Percentiles rank a stretch among this genome's conserved stretches.
Conservation (phyloP, 108 stramenopile genomes). For the Nannochloropsis gaditana region DNA sequence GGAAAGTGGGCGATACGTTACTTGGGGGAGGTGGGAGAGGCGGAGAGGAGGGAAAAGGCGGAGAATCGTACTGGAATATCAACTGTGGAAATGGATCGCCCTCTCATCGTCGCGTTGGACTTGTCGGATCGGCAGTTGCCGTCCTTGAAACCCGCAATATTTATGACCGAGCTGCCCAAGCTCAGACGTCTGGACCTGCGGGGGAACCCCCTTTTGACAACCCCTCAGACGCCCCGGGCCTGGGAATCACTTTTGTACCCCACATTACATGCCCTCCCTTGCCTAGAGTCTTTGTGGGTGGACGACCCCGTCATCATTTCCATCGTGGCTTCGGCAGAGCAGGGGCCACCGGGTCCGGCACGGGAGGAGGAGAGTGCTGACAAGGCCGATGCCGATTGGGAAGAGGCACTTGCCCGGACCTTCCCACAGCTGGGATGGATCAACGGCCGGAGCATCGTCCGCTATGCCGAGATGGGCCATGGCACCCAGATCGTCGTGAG, state of each 20-base stretch:
- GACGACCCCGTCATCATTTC: neutral
- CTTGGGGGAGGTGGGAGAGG: neutral
- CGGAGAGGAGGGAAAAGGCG: neutral
- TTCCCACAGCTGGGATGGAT: neutral
- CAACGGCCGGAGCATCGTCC: constrained; percentile 5
- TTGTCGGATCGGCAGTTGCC: neutral
- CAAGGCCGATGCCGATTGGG: neutral
- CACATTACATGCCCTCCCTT: neutral
- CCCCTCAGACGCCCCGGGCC: neutral
- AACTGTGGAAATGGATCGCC: too few species aligned
- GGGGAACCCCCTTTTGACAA: neutral
- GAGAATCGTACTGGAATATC: neutral
- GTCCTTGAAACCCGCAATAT: neutral
- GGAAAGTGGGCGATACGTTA: neutral
- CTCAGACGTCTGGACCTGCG: neutral
- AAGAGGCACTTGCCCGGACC: neutral
- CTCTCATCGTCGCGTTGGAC: neutral
- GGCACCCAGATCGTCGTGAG: neutral
- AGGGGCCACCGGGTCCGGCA: too few species aligned
- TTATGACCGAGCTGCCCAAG: neutral
- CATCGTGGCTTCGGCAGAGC: too few species aligned
- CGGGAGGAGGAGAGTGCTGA: too few species aligned
- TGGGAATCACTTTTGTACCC: neutral
- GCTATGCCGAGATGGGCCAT: neutral
- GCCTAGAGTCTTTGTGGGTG: neutral